These are phyloP conservation scores for Sergeia podlipaevii DNA, from an alignment of 208 protist species.

Conservation along the genomic window DNA sequence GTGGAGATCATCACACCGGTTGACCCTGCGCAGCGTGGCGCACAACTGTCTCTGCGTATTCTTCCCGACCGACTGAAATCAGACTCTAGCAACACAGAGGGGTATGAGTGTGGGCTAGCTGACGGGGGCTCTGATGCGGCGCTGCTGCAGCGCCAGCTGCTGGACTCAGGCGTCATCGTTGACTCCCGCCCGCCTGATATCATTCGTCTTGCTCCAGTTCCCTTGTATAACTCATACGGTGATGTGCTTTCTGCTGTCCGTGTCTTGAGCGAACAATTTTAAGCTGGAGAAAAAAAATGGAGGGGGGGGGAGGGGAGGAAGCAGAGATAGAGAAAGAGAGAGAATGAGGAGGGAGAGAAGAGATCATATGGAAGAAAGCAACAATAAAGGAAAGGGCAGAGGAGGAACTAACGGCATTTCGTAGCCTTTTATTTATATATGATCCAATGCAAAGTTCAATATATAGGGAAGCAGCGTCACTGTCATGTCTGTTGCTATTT, in stretches of 20 bases:
- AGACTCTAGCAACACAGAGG: background rate
- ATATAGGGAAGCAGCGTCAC: too few species aligned
- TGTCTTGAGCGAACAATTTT: slow-evolving; percentile 39
- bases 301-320: background rate
- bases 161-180: slow-evolving; percentile 47
- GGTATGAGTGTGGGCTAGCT: slow-evolving; percentile 31
- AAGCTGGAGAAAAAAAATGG: slow-evolving; percentile 1
- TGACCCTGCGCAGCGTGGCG: slow-evolving; percentile 77
- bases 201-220: slow-evolving; percentile 70
- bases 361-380: too few species aligned
- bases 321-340: too few species aligned
- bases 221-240: slow-evolving; percentile 93
- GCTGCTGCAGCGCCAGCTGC: slow-evolving; percentile 40
- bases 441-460: too few species aligned
- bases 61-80: slow-evolving; percentile 36
- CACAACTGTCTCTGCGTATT: slow-evolving; percentile 89
- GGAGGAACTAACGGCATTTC: too few species aligned
- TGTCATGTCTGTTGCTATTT: too few species aligned
- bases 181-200: slow-evolving; percentile 59
- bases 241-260: slow-evolving; percentile 80
- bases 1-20: slow-evolving; percentile 84
- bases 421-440: too few species aligned
- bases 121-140: slow-evolving; percentile 39
- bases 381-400: too few species aligned
- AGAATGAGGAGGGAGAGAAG: background rate